phyloP scores from a whole-genome alignment of 148 eudicot species.

The Chenopodium formosanum region DNA sequence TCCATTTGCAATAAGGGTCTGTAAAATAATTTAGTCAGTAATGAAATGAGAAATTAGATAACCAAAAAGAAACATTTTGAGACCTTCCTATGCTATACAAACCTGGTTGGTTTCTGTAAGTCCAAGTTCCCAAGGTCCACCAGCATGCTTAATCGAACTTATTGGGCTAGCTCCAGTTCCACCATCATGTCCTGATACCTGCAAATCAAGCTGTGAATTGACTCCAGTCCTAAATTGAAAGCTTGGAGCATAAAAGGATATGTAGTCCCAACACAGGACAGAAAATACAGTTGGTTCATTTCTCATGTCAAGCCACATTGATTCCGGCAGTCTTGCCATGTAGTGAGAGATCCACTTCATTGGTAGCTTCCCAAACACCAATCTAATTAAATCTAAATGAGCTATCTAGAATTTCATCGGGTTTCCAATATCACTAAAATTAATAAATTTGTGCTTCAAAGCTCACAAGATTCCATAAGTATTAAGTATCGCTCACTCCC shows the following conservation, averaged over 20 bases:
- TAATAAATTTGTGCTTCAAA: not conserved
- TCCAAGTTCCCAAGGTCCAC: constrained; percentile 99
- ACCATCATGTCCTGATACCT: constrained; percentile 99
- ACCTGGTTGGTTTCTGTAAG: constrained; percentile 98
- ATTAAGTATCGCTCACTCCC: not conserved
- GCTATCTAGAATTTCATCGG: not conserved
- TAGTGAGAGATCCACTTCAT: not conserved
- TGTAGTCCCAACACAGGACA: not conserved
- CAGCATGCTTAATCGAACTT: constrained; percentile 98
- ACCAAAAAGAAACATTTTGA: not conserved
- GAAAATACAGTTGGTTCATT: not conserved
- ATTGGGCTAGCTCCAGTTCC: constrained; percentile 99
- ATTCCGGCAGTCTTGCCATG: not conserved
- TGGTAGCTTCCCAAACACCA: not conserved
- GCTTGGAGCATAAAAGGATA: not conserved
- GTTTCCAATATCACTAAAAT: not conserved
- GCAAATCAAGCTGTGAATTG: constrained; percentile 25
- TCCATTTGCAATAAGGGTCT: constrained; percentile 88
- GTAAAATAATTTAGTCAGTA: constrained; percentile 4
- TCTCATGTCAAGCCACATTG: not conserved
- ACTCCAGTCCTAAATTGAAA: not conserved
- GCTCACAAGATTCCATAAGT: not conserved
- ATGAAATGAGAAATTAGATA: constrained; percentile 13
- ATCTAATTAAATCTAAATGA: not conserved
- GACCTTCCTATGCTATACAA: constrained; percentile 21